These are phyloP conservation scores for Debaryomyces prosopidis DNA, from an alignment of 805 yeast species.

Conservation along the genomic window DNA sequence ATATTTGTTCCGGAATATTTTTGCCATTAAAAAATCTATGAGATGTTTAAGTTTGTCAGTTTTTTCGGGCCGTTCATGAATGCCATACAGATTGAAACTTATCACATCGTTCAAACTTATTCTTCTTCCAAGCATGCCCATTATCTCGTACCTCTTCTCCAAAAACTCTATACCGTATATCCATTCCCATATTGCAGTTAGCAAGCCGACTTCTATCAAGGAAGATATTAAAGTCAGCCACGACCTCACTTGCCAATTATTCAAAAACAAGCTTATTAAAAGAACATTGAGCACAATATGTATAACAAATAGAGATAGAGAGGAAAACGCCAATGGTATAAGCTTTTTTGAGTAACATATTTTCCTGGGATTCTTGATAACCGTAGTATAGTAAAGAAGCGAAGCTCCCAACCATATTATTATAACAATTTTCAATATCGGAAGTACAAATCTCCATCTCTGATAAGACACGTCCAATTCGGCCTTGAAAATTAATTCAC, in stretches of 20 bases:
- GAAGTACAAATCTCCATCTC: conserved; percentile 28
- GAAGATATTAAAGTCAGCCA: conserved; percentile 45
- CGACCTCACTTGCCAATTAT: conserved; percentile 46
- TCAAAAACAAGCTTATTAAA: conserved; percentile 23
- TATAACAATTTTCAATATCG: conserved; percentile 26
- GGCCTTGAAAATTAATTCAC: neutral
- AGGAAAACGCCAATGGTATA: conserved; percentile 49
- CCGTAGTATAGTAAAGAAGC: conserved; percentile 37
- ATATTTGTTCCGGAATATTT: neutral
- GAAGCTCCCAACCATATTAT: conserved; percentile 31
- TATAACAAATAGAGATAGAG: conserved; percentile 40
- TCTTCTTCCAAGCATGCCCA: conserved; percentile 64
- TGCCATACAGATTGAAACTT: conserved; percentile 3
- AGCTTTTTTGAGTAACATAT: conserved; percentile 48
- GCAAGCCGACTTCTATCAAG: conserved; percentile 48
- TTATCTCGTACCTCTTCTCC: conserved; percentile 51
- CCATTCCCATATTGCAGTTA: conserved; percentile 69
- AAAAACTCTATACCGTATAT: conserved; percentile 51
- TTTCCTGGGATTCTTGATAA: conserved; percentile 34
- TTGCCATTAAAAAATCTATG: neutral
- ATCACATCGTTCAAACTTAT: conserved; percentile 46
- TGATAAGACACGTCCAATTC: neutral
- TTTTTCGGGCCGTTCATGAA: too few relatives aligned
- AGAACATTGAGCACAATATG: conserved; percentile 32
- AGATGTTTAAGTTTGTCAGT: too few relatives aligned